Percentiles rank a stretch among this genome's conserved stretches.
Conservation (phyloP, 768 basidiomycete genomes). For the Boletus fagicola region DNA sequence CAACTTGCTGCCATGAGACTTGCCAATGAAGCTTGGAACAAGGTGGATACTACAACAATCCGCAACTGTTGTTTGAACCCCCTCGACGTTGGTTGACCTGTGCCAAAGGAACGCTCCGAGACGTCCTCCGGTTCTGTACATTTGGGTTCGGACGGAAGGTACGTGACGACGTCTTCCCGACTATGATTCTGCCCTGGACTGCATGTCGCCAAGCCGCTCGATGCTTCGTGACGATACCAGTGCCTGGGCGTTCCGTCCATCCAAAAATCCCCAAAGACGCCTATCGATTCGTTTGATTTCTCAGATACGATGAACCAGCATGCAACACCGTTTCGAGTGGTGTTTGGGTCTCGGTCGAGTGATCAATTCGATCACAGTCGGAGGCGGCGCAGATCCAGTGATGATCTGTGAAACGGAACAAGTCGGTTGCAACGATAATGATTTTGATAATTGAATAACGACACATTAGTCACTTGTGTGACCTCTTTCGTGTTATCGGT, state of each 20-base stretch:
- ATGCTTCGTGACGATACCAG: not conserved
- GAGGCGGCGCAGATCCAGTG: not conserved
- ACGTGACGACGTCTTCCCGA: not conserved
- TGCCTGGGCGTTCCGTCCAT: constrained; percentile 3
- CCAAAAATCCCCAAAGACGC: not conserved
- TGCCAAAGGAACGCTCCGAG: not conserved
- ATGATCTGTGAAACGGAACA: not conserved
- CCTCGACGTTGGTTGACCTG: constrained; percentile 7
- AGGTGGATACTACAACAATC: too few species aligned
- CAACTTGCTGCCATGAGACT: too few species aligned
- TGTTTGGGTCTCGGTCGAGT: constrained; percentile 1
- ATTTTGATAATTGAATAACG: not conserved
- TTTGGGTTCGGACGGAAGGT: constrained; percentile 12
- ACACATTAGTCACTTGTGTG: too few species aligned
- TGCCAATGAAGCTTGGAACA: too few species aligned
- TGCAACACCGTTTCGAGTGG: constrained; percentile 1
- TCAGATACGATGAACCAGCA: not conserved
- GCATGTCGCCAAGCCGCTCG: constrained; percentile 5
- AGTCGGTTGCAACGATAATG: not conserved
- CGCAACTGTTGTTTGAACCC: too few species aligned
- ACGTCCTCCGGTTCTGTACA: constrained; percentile 5
- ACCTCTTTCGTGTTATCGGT: not conserved
- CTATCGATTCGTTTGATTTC: constrained; percentile 1
- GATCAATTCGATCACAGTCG: not conserved
- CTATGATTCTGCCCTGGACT: not conserved